Conservation (phyloP, 352 stramenopile species). For the Pythium angustatum region DNA sequence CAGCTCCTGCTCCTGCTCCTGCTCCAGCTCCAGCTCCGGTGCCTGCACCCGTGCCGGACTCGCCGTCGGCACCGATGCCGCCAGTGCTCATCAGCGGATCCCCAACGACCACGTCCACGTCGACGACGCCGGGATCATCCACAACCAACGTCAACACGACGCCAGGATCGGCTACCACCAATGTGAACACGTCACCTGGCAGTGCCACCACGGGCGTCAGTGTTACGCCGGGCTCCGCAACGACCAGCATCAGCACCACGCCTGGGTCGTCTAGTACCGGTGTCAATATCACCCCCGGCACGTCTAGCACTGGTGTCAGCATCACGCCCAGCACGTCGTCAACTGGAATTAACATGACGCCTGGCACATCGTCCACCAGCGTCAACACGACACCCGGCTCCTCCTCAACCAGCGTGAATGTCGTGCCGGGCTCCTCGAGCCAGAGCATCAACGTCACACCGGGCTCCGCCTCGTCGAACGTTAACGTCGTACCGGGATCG, state of each 20-base stretch:
- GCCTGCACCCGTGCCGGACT: too few species aligned
- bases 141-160: neutral
- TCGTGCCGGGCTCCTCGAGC: neutral
- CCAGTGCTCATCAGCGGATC: neutral
- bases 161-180: neutral
- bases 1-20: too few species aligned
- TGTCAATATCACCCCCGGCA: neutral
- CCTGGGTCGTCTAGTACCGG: neutral
- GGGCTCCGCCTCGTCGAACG: neutral
- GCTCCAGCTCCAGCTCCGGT: too few species aligned
- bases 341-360: constrained; percentile 6
- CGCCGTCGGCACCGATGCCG: neutral
- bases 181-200: neutral
- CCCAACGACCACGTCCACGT: neutral
- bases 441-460: neutral
- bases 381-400: constrained; percentile 1
- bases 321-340: neutral
- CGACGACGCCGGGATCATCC: neutral
- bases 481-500: too few species aligned
- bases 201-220: neutral
- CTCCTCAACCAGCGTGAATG: neutral
- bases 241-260: neutral
- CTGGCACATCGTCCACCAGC: constrained; percentile 4
- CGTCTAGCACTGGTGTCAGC: neutral
- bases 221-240: neutral